These are phyloP conservation scores for Penicillium glabrum DNA, from an alignment of 2,329 filamentous ascomycete species.

Conservation along the genomic window DNA sequence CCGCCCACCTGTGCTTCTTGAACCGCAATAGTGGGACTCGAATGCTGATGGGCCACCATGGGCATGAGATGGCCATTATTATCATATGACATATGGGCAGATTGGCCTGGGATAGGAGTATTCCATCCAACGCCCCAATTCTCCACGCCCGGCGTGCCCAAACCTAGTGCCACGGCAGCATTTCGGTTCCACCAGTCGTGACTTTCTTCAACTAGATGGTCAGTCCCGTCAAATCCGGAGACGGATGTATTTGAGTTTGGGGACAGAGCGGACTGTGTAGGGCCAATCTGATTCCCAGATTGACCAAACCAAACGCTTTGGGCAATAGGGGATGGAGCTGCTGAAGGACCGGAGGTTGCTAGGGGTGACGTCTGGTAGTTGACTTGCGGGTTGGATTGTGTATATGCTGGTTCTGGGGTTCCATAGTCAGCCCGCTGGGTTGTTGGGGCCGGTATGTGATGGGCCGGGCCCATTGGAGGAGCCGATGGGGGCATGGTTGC, in stretches of 20 bases:
- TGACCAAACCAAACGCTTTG: conserved; percentile 32
- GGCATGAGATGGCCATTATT: conserved; percentile 4
- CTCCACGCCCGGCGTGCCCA: conserved; percentile 53
- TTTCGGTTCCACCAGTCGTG: conserved; percentile 67
- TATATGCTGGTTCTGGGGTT: conserved; percentile 35
- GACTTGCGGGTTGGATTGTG: conserved; percentile 25
- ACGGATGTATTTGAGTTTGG: conserved; percentile 37
- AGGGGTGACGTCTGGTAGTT: conserved; percentile 16
- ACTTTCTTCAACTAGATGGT: conserved; percentile 61
- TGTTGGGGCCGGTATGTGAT: conserved; percentile 18
- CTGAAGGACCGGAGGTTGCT: conserved; percentile 1
- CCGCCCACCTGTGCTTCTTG: conserved; percentile 1
- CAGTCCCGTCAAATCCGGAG: conserved; percentile 59
- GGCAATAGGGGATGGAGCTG: conserved; percentile 5
- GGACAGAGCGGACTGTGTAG: conserved; percentile 18
- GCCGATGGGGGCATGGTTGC: conserved; percentile 17
- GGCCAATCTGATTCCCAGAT: not conserved
- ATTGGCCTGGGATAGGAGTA: conserved; percentile 14
- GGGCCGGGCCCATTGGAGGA: conserved; percentile 19
- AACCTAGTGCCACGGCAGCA: conserved; percentile 58
- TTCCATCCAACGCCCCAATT: conserved; percentile 53
- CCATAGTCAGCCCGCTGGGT: conserved; percentile 20
- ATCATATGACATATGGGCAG: conserved; percentile 10
- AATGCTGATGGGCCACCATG: conserved; percentile 5
- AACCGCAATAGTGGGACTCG: conserved; percentile 2